Base-by-base conservation (phyloP, 345 rosid genomes). In the Punica granatum region DNA sequence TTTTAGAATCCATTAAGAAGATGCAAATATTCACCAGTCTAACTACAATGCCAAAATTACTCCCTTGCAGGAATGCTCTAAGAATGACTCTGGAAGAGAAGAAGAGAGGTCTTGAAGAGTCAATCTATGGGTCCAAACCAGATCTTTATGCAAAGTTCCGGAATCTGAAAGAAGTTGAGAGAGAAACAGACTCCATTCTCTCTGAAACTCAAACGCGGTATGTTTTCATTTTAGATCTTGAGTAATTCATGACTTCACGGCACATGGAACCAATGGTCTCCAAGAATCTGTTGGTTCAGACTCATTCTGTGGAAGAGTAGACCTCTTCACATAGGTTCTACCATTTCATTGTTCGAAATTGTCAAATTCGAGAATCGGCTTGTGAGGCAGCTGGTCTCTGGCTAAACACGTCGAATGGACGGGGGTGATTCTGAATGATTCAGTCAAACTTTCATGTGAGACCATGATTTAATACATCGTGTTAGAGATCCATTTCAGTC, bases 121-220 rank as follows among this genome's bases (percentile, higher is more conserved):
- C 80, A 64, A 73, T 90, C 23, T 80, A 76, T 70, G 79, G 79
- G 61, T 77, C 75, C 74, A 69, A 71, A 46, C 89, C 86, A 56
- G 88, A 74, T 60, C 83, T 85, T 71, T 76, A 49, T 71, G 86
- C 74, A 69, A 88, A 82, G 79, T 74, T 85, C 51, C 80, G 73
- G 43, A 83, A 83, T 70, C 68, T 90, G 74, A 82, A 80, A 76
- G 85, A 83, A 73, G 75, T 72, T 71, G 80, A 88, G 65, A 67
- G 72, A 63, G 93, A 88, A 68, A 68, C 67, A 62, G 81, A 76
- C 44, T 78, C 80, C 30, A 54, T 86, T 67, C 69, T 71, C 35
- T 88, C 81, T 76, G 93, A 88, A 80, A 83, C 78, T 44, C 72
- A 48, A 30, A 87, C 75, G 77, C 78, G 91, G 97, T 87, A 76